Evolutionary conservation across 805 yeast genomes (phyloP).

Genomic region (Lachancea nothofagi): DNA sequence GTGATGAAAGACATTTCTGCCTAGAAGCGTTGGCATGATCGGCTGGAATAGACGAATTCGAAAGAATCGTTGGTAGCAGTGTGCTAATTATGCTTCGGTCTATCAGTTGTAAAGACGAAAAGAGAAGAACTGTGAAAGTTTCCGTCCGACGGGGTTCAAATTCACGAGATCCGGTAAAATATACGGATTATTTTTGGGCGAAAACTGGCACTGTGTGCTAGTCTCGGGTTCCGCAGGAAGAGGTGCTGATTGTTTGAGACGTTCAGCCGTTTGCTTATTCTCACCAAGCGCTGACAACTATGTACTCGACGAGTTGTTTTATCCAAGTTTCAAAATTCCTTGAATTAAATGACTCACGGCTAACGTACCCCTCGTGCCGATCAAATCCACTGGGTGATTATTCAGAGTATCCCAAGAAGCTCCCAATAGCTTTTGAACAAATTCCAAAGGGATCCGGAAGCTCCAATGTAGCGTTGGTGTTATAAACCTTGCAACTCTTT

Average conservation of each 20-base stretch:
- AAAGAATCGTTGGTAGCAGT: not conserved
- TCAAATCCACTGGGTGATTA: not conserved
- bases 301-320: too few species aligned
- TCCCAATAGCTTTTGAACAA: not conserved
- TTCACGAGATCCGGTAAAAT: too few species aligned
- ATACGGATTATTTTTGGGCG: too few species aligned
- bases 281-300: too few species aligned
- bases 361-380: not conserved
- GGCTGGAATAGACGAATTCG: not conserved
- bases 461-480: not conserved
- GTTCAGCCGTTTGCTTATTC: too few species aligned
- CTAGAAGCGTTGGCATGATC: conserved; percentile 26
- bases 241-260: too few species aligned
- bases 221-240: too few species aligned
- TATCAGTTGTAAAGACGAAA: too few species aligned
- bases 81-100: not conserved
- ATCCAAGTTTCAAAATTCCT: too few species aligned
- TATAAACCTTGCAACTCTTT: not conserved
- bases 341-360: conserved; percentile 2
- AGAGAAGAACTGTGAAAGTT: too few species aligned
- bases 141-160: too few species aligned
- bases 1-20: conserved; percentile 29
- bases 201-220: too few species aligned
- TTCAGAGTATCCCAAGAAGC: not conserved
- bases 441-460: not conserved